Conservation (phyloP, 1,139 yeast species). For the Starmera stellimalicola region DNA sequence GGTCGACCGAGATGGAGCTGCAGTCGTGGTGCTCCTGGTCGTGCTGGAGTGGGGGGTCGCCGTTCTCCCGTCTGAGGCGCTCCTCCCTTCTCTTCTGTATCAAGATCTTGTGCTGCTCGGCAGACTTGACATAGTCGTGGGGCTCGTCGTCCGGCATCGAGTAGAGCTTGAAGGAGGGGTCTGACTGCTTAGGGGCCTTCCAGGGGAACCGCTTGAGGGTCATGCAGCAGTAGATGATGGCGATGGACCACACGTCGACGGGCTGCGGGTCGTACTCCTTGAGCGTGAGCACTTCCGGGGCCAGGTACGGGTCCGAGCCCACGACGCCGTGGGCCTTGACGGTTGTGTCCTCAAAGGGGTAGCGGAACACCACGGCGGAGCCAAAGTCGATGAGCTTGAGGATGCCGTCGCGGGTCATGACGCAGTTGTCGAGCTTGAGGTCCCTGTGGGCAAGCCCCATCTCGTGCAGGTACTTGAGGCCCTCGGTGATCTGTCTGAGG, state of each 20-base stretch:
- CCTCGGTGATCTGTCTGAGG: conserved; percentile 76
- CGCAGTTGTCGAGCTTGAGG: conserved; percentile 90
- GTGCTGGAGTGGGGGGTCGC: conserved; percentile 9
- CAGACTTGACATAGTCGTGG: conserved; percentile 37
- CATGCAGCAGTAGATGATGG: conserved; percentile 95
- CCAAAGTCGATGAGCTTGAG: conserved; percentile 94
- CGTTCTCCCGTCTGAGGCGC: conserved; percentile 11
- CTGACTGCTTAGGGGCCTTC: conserved; percentile 88
- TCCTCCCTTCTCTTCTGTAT: conserved; percentile 28
- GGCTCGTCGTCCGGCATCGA: conserved; percentile 33
- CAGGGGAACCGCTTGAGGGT: conserved; percentile 90
- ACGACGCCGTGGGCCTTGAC: conserved; percentile 89
- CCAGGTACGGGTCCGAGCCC: conserved; percentile 96
- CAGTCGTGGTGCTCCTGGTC: conserved; percentile 11
- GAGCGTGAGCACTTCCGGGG: conserved; percentile 80
- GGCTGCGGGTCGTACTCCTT: conserved; percentile 84
- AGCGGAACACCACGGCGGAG: conserved; percentile 86
- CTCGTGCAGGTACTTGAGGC: conserved; percentile 74
- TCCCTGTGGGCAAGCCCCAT: conserved; percentile 96
- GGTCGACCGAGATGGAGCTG: neutral
- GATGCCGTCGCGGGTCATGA: conserved; percentile 76
- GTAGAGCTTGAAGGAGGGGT: conserved; percentile 67
- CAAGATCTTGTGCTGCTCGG: conserved; percentile 35
- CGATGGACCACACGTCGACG: conserved; percentile 93
- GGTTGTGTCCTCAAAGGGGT: conserved; percentile 74